Base-by-base conservation (phyloP, 805 yeast genomes). In the Ogataea trehaloabstinens region DNA sequence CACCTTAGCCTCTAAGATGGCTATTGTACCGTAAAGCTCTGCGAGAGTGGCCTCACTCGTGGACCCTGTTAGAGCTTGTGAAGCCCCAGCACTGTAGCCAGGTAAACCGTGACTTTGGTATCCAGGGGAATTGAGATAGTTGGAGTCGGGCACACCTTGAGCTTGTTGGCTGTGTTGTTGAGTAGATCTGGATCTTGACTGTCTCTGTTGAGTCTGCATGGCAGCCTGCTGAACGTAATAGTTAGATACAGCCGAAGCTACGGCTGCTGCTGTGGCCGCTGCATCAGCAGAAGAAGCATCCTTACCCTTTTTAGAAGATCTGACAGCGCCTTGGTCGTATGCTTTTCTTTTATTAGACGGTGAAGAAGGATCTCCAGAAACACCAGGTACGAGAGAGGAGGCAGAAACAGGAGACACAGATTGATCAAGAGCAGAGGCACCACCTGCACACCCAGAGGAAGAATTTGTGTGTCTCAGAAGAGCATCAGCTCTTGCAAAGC, bases 401-500 rank as follows among this genome's bases (percentile, higher is more conserved):
- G 44, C 12, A 6, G 49, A 43, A 11, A 35, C 40, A 1, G 47
- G 47, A 11, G 47, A 44, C 13, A 40, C 44, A n/a, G 47, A 44
- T 5, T 42, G 35, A 15, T 45, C 49, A 18, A 45, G 19, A 4
- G 42, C 37, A 8, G 25, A 8, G 12, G 25, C 25, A 19, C 33
- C 24, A 1, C 37, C 45, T 4, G 52, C 33, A 35, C 66, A 61
- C 6, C 62, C 64, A 3, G 57, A 37, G 4, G 57, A 46, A 1
- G 65, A 56, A 32, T 82, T 78, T 31, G 67, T 64, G 54, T 85
- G 95, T 44, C 95, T 67, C 3, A 79, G 72, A 19, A 85, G 66
- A 0, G 95, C 89, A 59, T 85, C 95, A 1, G 80, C 78, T 24
- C 95, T 64, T 1, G 91, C 85, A 61, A 85, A 85, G 29, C 69